A percentile compares a stretch with the other conserved stretches of the same genome.
These are phyloP conservation scores for Ogataea trehalophila DNA, from an alignment of 805 yeast species.

Conservation along the genomic window DNA sequence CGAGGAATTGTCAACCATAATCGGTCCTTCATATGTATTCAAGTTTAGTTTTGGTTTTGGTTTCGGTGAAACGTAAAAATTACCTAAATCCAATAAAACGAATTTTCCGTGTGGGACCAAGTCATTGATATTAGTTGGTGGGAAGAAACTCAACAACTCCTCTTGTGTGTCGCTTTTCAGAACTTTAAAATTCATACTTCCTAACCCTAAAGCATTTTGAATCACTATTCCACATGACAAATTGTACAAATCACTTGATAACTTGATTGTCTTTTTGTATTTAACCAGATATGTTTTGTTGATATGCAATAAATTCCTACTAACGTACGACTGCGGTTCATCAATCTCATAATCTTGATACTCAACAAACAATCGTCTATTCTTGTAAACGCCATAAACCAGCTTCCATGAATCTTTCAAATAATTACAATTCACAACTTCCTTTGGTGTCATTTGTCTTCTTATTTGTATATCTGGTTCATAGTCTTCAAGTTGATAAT, in stretches of 20 bases:
- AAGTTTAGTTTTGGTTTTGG: background rate
- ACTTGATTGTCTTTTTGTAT: conserved; percentile 39
- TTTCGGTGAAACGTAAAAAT: conserved; percentile 31
- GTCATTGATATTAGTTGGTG: conserved; percentile 54
- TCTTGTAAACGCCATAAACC: conserved; percentile 44
- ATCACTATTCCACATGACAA: conserved; percentile 47
- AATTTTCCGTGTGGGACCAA: conserved; percentile 49
- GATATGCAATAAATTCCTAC: conserved; percentile 36
- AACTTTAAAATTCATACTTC: conserved; percentile 52
- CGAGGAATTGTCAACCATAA: background rate
- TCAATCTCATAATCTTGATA: conserved; percentile 35
- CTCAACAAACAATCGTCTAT: conserved; percentile 50
- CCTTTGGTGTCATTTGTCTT: conserved; percentile 12
- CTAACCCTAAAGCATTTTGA: conserved; percentile 52
- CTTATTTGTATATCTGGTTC: conserved; percentile 14
- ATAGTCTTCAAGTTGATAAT: conserved; percentile 18
- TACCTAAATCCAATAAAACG: conserved; percentile 47
- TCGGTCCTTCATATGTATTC: background rate
- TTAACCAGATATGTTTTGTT: conserved; percentile 47
- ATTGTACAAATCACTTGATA: conserved; percentile 47
- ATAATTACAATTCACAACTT: conserved; percentile 27
- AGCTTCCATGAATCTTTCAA: conserved; percentile 53
- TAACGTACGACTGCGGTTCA: conserved; percentile 40
- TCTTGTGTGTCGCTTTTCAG: conserved; percentile 27
- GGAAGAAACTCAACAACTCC: conserved; percentile 40